phyloP scores from a whole-genome alignment of 2,329 filamentous ascomycete genomes.

The Zymoseptoria ardabiliae region DNA sequence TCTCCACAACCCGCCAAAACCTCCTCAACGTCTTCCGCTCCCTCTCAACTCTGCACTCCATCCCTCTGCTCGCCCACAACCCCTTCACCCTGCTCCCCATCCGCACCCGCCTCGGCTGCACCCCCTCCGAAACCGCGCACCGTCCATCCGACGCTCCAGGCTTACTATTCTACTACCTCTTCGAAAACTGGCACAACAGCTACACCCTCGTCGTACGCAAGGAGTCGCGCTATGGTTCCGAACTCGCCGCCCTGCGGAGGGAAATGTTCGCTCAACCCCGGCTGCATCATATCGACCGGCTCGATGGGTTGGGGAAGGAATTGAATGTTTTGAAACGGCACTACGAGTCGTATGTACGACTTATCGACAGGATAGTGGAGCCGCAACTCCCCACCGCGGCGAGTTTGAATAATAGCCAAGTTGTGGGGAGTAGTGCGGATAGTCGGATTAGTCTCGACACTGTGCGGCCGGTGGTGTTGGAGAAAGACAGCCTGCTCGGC shows the following conservation, averaged over 20 bases:
- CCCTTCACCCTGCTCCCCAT: slow-evolving; percentile 40
- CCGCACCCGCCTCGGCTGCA: slow-evolving; percentile 38
- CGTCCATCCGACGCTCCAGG: slow-evolving; percentile 49
- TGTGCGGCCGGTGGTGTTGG: slow-evolving; percentile 19
- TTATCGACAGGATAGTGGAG: slow-evolving; percentile 52
- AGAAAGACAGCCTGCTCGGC: slow-evolving; percentile 35
- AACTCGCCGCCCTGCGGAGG: slow-evolving; percentile 39
- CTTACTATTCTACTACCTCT: slow-evolving; percentile 58
- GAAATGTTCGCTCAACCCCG: slow-evolving; percentile 49
- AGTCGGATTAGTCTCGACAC: slow-evolving; percentile 18
- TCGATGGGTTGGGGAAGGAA: slow-evolving; percentile 55
- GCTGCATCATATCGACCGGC: slow-evolving; percentile 41
- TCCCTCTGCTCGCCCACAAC: slow-evolving; percentile 28
- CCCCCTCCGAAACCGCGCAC: slow-evolving; percentile 40
- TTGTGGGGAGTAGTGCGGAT: slow-evolving; percentile 22
- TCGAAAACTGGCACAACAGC: slow-evolving; percentile 58
- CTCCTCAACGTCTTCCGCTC: slow-evolving; percentile 55
- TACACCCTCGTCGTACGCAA: slow-evolving; percentile 48
- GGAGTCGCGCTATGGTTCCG: slow-evolving; percentile 40
- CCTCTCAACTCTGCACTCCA: slow-evolving; percentile 45
- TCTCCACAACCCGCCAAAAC: slow-evolving; percentile 49
- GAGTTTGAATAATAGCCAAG: slow-evolving; percentile 38
- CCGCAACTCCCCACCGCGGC: slow-evolving; percentile 38
- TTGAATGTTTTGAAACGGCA: slow-evolving; percentile 54
- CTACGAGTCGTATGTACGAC: slow-evolving; percentile 53